phyloP scores from a whole-genome alignment of 1,139 yeast species.

The Meyerozyma athensensis region DNA sequence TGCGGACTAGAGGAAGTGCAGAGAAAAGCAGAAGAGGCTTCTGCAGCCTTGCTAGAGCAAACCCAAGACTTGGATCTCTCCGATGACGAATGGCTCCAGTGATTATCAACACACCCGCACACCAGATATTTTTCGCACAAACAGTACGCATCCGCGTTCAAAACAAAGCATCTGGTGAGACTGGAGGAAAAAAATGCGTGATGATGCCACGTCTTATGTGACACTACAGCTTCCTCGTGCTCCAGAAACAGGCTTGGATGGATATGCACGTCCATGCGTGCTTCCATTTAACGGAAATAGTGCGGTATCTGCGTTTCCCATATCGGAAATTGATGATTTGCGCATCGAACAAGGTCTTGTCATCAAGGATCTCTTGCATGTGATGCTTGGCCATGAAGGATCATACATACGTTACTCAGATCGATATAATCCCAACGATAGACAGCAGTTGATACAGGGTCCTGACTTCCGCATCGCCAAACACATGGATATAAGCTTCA shows the following conservation, averaged over 20 bases:
- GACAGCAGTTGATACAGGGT: conserved; percentile 44
- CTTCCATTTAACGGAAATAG: not conserved
- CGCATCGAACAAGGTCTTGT: conserved; percentile 68
- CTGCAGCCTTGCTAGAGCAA: conserved; percentile 26
- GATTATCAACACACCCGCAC: not conserved
- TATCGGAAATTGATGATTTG: conserved; percentile 33
- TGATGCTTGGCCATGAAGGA: conserved; percentile 78
- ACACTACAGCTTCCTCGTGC: not conserved
- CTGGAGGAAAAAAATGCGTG: not conserved
- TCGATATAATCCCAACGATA: conserved; percentile 44
- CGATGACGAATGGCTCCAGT: conserved; percentile 24
- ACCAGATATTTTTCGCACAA: not conserved
- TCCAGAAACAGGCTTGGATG: not conserved
- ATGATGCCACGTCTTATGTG: not conserved
- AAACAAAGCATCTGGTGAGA: not conserved
- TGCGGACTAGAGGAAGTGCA: conserved; percentile 78
- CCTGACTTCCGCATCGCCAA: conserved; percentile 74
- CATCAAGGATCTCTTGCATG: conserved; percentile 63
- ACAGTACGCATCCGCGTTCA: no score
- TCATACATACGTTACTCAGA: conserved; percentile 66
- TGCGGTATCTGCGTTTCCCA: not conserved
- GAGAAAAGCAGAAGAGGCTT: conserved; percentile 63
- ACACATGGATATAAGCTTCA: conserved; percentile 69
- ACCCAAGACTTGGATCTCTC: conserved; percentile 31
- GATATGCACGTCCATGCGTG: not conserved